Conservation (phyloP, 257 asterid species). For the Lantana camara region DNA sequence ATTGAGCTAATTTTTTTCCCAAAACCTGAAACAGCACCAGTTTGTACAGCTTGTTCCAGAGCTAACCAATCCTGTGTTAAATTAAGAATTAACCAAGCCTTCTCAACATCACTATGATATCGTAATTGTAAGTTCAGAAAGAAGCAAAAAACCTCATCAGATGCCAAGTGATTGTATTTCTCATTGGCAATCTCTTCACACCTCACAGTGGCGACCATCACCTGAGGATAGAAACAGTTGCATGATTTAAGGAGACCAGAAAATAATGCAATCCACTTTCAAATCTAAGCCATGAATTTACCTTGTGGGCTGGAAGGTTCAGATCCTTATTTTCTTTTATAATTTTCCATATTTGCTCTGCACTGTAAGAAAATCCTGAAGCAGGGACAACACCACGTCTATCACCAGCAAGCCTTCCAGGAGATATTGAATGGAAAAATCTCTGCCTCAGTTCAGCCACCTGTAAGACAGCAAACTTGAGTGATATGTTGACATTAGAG, state of each 20-base stretch:
- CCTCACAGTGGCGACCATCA: slow-evolving; percentile 66
- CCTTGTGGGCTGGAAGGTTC: slow-evolving; percentile 66
- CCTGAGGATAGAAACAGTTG: slow-evolving; percentile 32
- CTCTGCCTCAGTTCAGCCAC: slow-evolving; percentile 54
- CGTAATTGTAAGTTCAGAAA: slow-evolving; percentile 12
- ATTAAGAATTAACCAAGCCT: slow-evolving; percentile 17
- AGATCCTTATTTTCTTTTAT: slow-evolving; percentile 67
- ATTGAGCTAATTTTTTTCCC: slow-evolving; percentile 52
- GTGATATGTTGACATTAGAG: neutral
- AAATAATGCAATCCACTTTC: neutral
- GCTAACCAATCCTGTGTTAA: slow-evolving; percentile 45
- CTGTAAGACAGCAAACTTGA: slow-evolving; percentile 29
- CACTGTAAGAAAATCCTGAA: slow-evolving; percentile 53
- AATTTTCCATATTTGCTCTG: slow-evolving; percentile 52
- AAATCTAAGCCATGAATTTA: slow-evolving; percentile 7
- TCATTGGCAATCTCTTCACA: slow-evolving; percentile 64
- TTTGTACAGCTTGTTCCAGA: slow-evolving; percentile 47
- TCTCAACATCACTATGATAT: neutral
- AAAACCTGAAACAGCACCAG: slow-evolving; percentile 42
- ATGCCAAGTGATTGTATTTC: slow-evolving; percentile 41
- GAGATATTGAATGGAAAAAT: slow-evolving; percentile 53
- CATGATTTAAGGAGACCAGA: slow-evolving; percentile 3
- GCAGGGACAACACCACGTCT: slow-evolving; percentile 62
- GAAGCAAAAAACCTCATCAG: slow-evolving; percentile 41
- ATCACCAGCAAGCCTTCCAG: slow-evolving; percentile 65